These are phyloP conservation scores for Gossypium arboreum DNA, from an alignment of 345 rosid genomes.

Conservation along the genomic window DNA sequence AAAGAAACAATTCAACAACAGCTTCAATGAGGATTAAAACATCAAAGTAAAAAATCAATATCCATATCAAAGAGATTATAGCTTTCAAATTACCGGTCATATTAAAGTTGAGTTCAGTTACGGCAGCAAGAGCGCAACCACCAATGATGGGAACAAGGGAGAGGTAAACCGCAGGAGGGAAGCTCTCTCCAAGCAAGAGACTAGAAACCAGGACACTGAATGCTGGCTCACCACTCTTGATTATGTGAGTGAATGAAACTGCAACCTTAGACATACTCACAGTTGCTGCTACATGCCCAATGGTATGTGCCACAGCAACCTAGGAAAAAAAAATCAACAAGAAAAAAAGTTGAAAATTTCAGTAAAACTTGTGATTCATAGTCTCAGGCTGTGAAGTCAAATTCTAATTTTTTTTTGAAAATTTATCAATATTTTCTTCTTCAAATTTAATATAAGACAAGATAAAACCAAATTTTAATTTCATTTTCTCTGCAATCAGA, in stretches of 20 bases:
- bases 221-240: conserved; percentile 99
- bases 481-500: conserved; percentile 39
- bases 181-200: conserved; percentile 81
- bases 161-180: conserved; percentile 73
- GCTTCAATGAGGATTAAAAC: background rate
- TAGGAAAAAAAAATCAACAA: conserved; percentile 21
- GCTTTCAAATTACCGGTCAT: conserved; percentile 58
- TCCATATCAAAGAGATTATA: background rate
- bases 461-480: conserved; percentile 14
- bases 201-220: conserved; percentile 94
- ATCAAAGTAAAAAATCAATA: background rate
- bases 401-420: background rate
- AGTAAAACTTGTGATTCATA: conserved; percentile 10
- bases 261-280: conserved; percentile 99
- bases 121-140: conserved; percentile 95
- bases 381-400: background rate
- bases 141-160: conserved; percentile 96
- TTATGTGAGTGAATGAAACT: conserved; percentile 97
- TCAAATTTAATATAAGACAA: background rate
- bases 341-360: conserved; percentile 10
- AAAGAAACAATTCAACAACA: background rate
- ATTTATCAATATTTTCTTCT: background rate
- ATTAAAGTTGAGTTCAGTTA: conserved; percentile 98
- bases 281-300: conserved; percentile 99
- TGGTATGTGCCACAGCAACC: conserved; percentile 99